A percentile compares a stretch with the other conserved stretches of the same genome.
Conservation (phyloP, 2,329 filamentous ascomycete genomes). For the Intubia oerlemansii region DNA sequence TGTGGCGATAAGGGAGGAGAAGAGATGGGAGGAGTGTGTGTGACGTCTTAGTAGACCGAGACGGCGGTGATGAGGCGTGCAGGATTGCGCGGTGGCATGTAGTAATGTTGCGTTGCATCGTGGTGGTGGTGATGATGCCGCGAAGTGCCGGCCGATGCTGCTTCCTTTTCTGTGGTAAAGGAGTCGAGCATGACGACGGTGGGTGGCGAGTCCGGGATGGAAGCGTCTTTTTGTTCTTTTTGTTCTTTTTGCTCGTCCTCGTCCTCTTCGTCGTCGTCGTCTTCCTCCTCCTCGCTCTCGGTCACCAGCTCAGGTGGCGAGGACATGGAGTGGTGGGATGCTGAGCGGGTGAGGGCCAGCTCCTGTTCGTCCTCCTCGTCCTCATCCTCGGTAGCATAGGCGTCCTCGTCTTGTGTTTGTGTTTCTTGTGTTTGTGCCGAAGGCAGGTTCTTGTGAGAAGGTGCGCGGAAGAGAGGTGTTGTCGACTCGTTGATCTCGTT, state of each 20-base stretch:
- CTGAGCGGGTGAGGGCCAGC: conserved; percentile 46
- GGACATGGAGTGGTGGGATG: conserved; percentile 33
- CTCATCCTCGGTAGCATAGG: conserved; percentile 11
- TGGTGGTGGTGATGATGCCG: conserved; percentile 21
- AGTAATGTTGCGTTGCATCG: conserved; percentile 21
- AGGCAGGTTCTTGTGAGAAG: too few relatives aligned
- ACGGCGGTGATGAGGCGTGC: conserved; percentile 31
- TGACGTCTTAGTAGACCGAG: conserved; percentile 34
- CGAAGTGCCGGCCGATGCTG: conserved; percentile 4
- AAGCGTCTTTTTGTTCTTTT: too few relatives aligned
- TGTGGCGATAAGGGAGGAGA: too few relatives aligned
- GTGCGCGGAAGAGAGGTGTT: too few relatives aligned
- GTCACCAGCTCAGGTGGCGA: conserved; percentile 42
- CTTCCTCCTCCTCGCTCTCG: conserved; percentile 44
- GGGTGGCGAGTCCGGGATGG: conserved; percentile 50
- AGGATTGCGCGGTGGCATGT: conserved; percentile 28
- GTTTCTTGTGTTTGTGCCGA: too few relatives aligned
- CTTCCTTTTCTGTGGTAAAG: conserved; percentile 33
- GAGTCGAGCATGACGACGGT: conserved; percentile 31
- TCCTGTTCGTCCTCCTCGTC: conserved; percentile 29
- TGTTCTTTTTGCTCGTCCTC: too few relatives aligned
- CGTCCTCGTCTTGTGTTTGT: conserved; percentile 3
- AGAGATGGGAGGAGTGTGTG: too few relatives aligned
- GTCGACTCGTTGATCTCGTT: too few relatives aligned
- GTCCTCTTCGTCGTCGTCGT: conserved; percentile 40